Conservation (phyloP, 306 rosid genomes). For the Acacia confusa region DNA sequence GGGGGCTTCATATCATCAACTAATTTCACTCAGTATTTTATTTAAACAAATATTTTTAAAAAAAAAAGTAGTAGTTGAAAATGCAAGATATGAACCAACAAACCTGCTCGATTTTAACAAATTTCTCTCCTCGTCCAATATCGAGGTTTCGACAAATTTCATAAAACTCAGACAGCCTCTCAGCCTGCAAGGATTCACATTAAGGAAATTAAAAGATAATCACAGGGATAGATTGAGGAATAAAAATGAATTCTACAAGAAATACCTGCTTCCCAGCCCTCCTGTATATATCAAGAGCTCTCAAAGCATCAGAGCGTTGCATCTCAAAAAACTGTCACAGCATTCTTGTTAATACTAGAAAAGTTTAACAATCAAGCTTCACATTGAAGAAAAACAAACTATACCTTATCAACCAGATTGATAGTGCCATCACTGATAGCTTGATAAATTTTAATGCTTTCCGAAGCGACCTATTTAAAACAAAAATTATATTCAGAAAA, state of each 20-base stretch:
- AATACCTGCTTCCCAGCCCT: constrained; percentile 96
- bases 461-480: constrained; percentile 78
- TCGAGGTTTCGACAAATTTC: constrained; percentile 91
- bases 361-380: constrained; percentile 34
- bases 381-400: constrained; percentile 32
- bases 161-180: constrained; percentile 88
- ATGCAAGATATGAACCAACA: constrained; percentile 28
- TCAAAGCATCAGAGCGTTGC: constrained; percentile 85
- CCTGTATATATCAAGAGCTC: constrained; percentile 86
- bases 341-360: constrained; percentile 33
- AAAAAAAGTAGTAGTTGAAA: constrained; percentile 15
- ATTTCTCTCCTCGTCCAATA: constrained; percentile 88
- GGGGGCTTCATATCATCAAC: constrained; percentile 72
- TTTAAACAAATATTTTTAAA: neutral
- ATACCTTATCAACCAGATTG: constrained; percentile 97
- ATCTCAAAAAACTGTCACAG: constrained; percentile 92
- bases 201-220: constrained; percentile 21
- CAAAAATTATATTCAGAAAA: constrained; percentile 39
- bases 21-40: constrained; percentile 31
- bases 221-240: constrained; percentile 13
- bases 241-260: constrained; percentile 7
- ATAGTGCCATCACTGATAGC: constrained; percentile 96
- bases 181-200: constrained; percentile 67
- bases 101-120: constrained; percentile 96
- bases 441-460: constrained; percentile 89